Evolutionary conservation across 176 grass and related monocot species (phyloP).

Genomic region (Cocos nucifera): DNA sequence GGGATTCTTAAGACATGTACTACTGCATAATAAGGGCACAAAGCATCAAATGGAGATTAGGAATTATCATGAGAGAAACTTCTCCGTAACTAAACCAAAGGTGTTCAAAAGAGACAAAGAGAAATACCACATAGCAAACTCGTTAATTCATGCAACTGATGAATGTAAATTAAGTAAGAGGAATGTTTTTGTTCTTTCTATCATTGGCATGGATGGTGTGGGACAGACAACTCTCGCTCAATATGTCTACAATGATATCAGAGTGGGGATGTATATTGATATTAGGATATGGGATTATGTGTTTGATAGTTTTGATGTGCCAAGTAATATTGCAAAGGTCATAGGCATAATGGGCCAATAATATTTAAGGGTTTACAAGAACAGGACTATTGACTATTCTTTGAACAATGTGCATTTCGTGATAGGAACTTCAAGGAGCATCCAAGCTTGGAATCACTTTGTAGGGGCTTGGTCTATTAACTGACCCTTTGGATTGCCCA

Average conservation of each 20-base stretch:
- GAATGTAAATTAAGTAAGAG: not conserved
- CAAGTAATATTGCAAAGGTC: too few species aligned
- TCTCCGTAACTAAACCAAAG: not conserved
- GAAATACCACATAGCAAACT: not conserved
- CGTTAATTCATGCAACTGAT: not conserved
- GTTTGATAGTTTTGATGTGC: too few species aligned
- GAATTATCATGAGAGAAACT: conserved; percentile 1
- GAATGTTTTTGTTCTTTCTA: conserved; percentile 8
- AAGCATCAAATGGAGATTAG: not conserved
- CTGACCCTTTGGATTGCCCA: too few species aligned
- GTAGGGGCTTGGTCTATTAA: too few species aligned
- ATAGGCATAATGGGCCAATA: too few species aligned
- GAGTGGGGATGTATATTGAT: not conserved
- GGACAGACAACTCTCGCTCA: conserved; percentile 21
- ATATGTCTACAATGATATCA: conserved; percentile 6
- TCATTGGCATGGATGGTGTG: conserved; percentile 18
- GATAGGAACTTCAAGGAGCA: too few species aligned
- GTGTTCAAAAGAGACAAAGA: conserved; percentile 23
- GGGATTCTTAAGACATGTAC: too few species aligned
- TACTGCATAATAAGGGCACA: too few species aligned
- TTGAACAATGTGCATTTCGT: too few species aligned
- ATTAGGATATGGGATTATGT: conserved; percentile 6
- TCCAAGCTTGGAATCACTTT: too few species aligned
- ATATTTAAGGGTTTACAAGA: too few species aligned
- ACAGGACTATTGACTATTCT: too few species aligned